Evolutionary conservation across 2,329 filamentous ascomycete species (phyloP).

Genomic region (Colletotrichum sp.): DNA sequence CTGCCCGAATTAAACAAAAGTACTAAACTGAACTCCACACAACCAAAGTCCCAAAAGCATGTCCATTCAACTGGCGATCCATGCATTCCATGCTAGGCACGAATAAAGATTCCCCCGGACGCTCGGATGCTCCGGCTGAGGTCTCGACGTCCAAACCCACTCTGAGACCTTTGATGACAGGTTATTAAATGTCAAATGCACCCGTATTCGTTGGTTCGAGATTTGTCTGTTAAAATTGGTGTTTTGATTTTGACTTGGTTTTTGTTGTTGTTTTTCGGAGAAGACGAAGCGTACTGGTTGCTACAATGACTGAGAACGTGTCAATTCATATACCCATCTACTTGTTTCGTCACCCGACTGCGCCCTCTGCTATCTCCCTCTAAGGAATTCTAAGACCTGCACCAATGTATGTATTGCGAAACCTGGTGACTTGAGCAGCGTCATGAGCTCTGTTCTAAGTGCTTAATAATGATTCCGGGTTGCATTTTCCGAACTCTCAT

Average conservation of each 20-base stretch:
- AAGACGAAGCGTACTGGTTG: neutral
- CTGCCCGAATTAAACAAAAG: neutral
- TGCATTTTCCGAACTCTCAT: neutral
- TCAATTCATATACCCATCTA: neutral
- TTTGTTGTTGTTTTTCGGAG: neutral
- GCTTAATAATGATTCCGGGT: neutral
- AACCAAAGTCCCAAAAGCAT: neutral
- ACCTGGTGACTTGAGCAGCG: neutral
- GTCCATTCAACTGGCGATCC: neutral
- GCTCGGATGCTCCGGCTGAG: neutral
- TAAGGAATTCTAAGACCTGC: neutral
- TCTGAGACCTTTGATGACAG: neutral
- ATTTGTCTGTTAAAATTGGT: neutral
- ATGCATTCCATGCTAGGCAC: neutral
- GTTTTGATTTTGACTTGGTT: neutral
- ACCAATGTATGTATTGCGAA: neutral
- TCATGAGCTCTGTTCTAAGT: neutral
- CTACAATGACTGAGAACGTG: neutral
- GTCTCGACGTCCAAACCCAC: neutral
- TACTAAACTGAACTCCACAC: neutral
- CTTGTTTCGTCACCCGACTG: neutral
- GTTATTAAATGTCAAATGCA: neutral
- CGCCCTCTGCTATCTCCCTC: neutral
- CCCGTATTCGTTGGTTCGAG: neutral
- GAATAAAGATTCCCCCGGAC: neutral